phyloP scores from a whole-genome alignment of 2,329 filamentous ascomycete genomes.

The Pestalotiopsis sp. region DNA sequence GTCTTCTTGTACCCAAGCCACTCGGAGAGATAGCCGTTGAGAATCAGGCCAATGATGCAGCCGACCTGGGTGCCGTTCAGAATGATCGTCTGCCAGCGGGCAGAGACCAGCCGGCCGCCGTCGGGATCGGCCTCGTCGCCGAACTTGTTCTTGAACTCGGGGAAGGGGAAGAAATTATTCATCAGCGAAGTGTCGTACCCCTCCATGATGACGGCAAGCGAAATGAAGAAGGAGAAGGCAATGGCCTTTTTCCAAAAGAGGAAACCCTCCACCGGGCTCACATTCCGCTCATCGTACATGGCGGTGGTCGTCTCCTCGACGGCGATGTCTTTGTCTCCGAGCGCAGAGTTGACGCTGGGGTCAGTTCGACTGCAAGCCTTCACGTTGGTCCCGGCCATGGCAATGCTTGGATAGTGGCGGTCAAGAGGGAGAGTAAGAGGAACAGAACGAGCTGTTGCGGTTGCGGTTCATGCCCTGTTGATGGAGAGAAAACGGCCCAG shows the following conservation, averaged over 20 bases:
- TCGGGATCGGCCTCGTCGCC: conserved; percentile 16
- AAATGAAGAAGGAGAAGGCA: conserved; percentile 16
- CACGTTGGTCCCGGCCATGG: conserved; percentile 1
- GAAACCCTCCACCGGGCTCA: conserved; percentile 11
- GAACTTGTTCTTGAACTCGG: conserved; percentile 16
- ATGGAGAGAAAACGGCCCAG: not conserved
- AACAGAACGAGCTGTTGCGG: no score
- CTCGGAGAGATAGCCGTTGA: conserved; percentile 16
- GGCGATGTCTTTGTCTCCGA: not conserved
- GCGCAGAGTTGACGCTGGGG: conserved; percentile 4
- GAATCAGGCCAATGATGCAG: conserved; percentile 14
- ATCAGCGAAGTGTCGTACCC: conserved; percentile 15
- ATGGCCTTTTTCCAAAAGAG: conserved; percentile 15
- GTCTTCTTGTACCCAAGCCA: conserved; percentile 17
- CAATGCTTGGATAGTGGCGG: not conserved
- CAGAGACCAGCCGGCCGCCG: conserved; percentile 12
- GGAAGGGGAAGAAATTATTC: conserved; percentile 18
- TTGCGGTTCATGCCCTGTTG: not conserved
- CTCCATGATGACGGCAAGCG: conserved; percentile 16
- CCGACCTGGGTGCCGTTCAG: conserved; percentile 16
- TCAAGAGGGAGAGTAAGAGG: not conserved
- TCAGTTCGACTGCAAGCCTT: not conserved
- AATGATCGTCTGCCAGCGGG: conserved; percentile 17
- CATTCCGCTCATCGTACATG: conserved; percentile 14
- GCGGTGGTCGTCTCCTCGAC: conserved; percentile 12